A percentile compares a stretch with the other conserved stretches of the same genome.
Conservation (phyloP, 179 eudicot genomes). For the Silene noctiflora region DNA sequence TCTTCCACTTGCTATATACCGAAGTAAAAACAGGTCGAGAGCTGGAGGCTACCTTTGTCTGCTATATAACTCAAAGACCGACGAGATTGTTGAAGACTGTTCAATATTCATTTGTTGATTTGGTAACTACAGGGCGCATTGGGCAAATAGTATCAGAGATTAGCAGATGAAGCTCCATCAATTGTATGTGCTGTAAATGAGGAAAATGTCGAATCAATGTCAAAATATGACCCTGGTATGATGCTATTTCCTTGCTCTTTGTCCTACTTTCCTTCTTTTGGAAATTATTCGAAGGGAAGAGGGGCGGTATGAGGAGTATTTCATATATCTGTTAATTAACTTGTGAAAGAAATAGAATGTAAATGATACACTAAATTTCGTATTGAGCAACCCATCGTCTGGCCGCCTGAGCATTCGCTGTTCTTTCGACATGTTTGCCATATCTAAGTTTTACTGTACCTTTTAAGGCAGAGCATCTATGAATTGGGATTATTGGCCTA, state of each 20-base stretch:
- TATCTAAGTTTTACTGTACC: not conserved
- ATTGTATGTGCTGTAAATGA: not conserved
- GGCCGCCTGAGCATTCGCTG: not conserved
- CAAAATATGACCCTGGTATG: conserved; percentile 13
- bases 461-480: not conserved
- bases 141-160: conserved; percentile 10
- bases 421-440: too few relatives aligned
- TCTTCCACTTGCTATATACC: conserved; percentile 9
- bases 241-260: conserved; percentile 1
- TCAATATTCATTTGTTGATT: conserved; percentile 13
- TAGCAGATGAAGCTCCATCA: conserved; percentile 18
- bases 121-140: conserved; percentile 14
- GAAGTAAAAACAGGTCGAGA: not conserved
- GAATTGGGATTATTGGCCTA: too few relatives aligned
- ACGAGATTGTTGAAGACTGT: conserved; percentile 12
- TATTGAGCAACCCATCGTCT: too few relatives aligned
- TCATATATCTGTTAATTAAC: not conserved
- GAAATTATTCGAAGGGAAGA: not conserved
- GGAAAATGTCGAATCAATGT: not conserved
- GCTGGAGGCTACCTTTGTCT: not conserved
- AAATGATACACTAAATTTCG: too few relatives aligned
- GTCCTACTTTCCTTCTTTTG: not conserved
- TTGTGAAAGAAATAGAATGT: not conserved
- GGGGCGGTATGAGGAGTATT: not conserved
- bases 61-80: not conserved